phyloP scores from a whole-genome alignment of 768 basidiomycete genomes.

The Tricholomella constricta region DNA sequence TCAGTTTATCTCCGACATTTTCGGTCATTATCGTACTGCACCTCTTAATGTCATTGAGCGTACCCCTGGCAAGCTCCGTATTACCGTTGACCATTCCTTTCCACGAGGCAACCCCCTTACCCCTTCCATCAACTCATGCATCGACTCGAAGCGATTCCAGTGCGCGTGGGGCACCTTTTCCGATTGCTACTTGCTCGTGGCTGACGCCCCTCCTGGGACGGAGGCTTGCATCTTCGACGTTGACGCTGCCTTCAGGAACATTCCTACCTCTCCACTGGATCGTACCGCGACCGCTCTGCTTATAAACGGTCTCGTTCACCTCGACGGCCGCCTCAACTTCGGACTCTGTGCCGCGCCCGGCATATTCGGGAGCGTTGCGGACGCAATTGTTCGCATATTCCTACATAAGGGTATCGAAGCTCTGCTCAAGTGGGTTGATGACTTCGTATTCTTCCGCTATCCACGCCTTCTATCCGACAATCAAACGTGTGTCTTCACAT shows the following conservation, averaged over 20 bases:
- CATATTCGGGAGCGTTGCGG: neutral
- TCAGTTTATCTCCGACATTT: neutral
- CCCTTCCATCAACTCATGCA: neutral
- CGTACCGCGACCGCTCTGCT: neutral
- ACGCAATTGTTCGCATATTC: neutral
- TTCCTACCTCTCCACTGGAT: neutral
- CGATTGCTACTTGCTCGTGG: neutral
- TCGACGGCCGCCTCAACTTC: too few relatives aligned
- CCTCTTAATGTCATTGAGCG: conserved; percentile 1
- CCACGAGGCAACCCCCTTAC: neutral
- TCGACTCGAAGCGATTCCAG: neutral
- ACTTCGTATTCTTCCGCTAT: neutral
- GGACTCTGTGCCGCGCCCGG: neutral
- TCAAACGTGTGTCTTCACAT: neutral
- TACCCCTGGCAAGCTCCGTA: neutral
- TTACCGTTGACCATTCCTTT: conserved; percentile 3
- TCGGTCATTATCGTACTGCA: conserved; percentile 3
- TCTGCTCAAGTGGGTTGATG: too few relatives aligned
- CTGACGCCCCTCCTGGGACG: neutral
- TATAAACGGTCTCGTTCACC: neutral
- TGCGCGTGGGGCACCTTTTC: neutral
- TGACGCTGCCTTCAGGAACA: neutral
- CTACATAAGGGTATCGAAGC: neutral
- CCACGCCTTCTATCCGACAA: neutral
- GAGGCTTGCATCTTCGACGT: neutral